Percentiles rank a stretch among this genome's conserved stretches.
phyloP scores from a whole-genome alignment of 441 rosid species.

The Jatropha podagrica region DNA sequence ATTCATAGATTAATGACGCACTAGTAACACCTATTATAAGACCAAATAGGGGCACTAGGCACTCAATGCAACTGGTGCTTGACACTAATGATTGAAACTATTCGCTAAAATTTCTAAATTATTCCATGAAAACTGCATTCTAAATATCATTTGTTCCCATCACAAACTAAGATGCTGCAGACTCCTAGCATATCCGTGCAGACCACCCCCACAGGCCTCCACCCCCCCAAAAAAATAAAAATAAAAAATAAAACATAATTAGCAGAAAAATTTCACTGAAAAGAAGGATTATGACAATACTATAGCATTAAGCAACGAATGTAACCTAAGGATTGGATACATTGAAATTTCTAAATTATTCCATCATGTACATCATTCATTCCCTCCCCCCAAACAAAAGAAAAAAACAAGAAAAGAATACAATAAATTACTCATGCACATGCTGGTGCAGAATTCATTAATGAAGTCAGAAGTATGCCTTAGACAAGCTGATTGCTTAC shows the following conservation, averaged over 20 bases:
- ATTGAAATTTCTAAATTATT: background rate
- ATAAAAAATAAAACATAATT: too few species aligned
- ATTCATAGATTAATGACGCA: background rate
- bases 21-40: background rate
- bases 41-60: background rate
- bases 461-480: background rate
- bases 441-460: background rate
- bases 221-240: too few species aligned
- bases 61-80: background rate
- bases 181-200: too few species aligned
- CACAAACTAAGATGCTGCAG: background rate
- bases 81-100: background rate
- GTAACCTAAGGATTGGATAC: too few species aligned
- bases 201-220: too few species aligned
- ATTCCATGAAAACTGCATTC: background rate
- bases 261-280: too few species aligned
- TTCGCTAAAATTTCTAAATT: background rate
- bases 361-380: background rate
- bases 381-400: background rate
- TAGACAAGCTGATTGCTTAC: background rate
- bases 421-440: background rate
- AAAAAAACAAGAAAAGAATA: too few species aligned
- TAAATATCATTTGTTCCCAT: background rate
- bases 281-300: too few species aligned
- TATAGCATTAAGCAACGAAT: too few species aligned